Evolutionary conservation across 1,284 basidiomycete species (phyloP), one percentile per base, ranked within the genome.

Genomic region (Melampsora americana): DNA sequence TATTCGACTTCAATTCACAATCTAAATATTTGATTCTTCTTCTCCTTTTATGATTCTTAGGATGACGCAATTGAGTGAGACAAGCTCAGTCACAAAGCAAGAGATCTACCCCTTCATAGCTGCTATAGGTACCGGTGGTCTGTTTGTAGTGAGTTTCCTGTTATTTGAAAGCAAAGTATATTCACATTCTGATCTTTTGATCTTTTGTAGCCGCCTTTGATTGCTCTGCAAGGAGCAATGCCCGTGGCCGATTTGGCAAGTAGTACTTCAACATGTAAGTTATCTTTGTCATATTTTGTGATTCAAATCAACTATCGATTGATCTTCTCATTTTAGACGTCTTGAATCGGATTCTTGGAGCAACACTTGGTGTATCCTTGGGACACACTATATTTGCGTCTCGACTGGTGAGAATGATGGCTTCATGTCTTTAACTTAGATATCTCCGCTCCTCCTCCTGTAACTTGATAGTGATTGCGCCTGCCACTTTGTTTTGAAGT

Each of bases 331-430:
- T 59, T 59, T 23, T 16, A 59, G 53, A 59, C 14, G 28, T 59
- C 28, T 59, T 59, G 28, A 28, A 23, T 59, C 53, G 53, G 11
- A 59, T 23, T 59, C 53, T 59, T 59, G 53, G 53, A 59, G 28
- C 23, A 23, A 59, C 53, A 26, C n/a, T 59, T 59, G 53, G 53
- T 23, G 53, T 59, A 59, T 59, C 53, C n/a, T 23, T 59, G 11
- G 53, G 53, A 23, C 53, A 59, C 53, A 59, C 53, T 9, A 59
- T 59, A 12, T 59, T 59, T 59, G 53, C 53, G 23, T 59, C 53
- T 59, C 53, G 53, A 28, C 53, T 59, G 28, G 53, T 59, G 5
- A 59, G 53, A 59, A 2, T 14, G 12, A 44, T 44, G 42, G 1
- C 42, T 44, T 44, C 11, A 14, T 44, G 12, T 44, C 42, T 14